phyloP scores from a whole-genome alignment of 257 asterid species.

The Nicotiana tomentosiformis region DNA sequence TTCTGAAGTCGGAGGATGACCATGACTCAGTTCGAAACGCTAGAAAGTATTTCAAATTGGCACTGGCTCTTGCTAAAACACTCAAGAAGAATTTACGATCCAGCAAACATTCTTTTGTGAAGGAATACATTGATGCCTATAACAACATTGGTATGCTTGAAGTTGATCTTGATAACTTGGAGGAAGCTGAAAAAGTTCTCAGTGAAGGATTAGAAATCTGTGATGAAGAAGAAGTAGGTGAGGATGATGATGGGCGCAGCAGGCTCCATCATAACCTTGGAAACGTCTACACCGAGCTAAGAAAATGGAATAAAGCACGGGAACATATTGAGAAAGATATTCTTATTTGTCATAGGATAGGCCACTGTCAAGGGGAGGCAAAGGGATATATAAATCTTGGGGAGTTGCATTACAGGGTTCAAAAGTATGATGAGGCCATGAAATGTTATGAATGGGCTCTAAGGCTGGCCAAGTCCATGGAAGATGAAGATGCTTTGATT shows the following conservation, averaged over 20 bases:
- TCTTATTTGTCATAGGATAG: slow-evolving; percentile 57
- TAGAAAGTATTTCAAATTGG: slow-evolving; percentile 60
- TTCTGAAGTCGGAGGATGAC: slow-evolving; percentile 70
- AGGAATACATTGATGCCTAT: slow-evolving; percentile 87
- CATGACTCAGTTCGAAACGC: slow-evolving; percentile 61
- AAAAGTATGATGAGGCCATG: slow-evolving; percentile 64
- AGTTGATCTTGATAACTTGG: slow-evolving; percentile 74
- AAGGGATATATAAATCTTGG: slow-evolving; percentile 88
- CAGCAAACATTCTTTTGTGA: slow-evolving; percentile 37
- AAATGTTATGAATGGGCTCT: slow-evolving; percentile 69
- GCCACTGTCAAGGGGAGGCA: slow-evolving; percentile 92
- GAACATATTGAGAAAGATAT: slow-evolving; percentile 72
- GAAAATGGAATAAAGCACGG: slow-evolving; percentile 67
- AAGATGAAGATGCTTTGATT: slow-evolving; percentile 71
- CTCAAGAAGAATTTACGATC: slow-evolving; percentile 43
- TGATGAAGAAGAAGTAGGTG: slow-evolving; percentile 81
- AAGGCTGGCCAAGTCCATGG: slow-evolving; percentile 76
- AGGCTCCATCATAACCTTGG: slow-evolving; percentile 99
- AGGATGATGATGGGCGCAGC: slow-evolving; percentile 68
- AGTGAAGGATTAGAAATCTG: slow-evolving; percentile 62
- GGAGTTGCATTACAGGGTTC: slow-evolving; percentile 68
- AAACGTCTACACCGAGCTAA: slow-evolving; percentile 62
- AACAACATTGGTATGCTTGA: slow-evolving; percentile 96
- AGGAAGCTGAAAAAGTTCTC: slow-evolving; percentile 64
- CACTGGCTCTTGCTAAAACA: slow-evolving; percentile 63